A percentile compares a stretch with the other conserved stretches of the same genome.
These are phyloP conservation scores for Chlamydomonas incerta DNA, from an alignment of 139 green algal species.

Conservation along the genomic window DNA sequence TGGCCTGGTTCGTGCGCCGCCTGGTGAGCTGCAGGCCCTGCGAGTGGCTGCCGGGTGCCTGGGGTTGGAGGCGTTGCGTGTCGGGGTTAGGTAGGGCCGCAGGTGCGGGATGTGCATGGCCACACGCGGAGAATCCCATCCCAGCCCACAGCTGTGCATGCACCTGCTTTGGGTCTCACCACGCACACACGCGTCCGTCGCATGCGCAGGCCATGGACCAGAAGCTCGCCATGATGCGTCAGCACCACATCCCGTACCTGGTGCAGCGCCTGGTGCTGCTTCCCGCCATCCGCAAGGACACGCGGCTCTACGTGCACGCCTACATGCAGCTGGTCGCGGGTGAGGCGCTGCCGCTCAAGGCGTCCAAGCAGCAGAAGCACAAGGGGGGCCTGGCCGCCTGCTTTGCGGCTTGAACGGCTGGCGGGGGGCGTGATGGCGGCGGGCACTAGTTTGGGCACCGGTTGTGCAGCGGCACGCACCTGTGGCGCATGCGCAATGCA, in stretches of 20 bases:
- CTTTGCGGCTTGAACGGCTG: background rate
- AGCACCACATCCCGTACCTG: background rate
- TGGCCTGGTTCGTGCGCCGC: constrained; percentile 21
- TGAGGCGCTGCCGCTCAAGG: background rate
- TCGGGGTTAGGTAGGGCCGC: too few relatives aligned
- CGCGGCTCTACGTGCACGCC: background rate
- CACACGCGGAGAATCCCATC: too few relatives aligned
- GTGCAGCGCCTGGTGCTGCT: background rate
- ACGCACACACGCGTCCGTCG: background rate
- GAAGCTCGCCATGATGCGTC: background rate
- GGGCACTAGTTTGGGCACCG: too few relatives aligned
- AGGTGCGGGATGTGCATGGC: too few relatives aligned
- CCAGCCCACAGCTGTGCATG: too few relatives aligned
- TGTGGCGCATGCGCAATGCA: too few relatives aligned
- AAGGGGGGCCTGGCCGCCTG: background rate
- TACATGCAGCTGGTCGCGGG: constrained; percentile 21
- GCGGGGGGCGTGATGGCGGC: too few relatives aligned
- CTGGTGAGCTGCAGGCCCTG: too few relatives aligned
- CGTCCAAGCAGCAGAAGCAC: background rate
- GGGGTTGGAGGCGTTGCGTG: too few relatives aligned
- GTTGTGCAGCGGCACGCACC: too few relatives aligned
- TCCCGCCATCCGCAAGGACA: background rate
- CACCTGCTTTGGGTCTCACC: background rate
- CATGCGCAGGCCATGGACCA: background rate
- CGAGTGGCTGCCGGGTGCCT: too few relatives aligned